Conservation (phyloP, 257 asterid species). For the Cynanchum wilfordii region DNA sequence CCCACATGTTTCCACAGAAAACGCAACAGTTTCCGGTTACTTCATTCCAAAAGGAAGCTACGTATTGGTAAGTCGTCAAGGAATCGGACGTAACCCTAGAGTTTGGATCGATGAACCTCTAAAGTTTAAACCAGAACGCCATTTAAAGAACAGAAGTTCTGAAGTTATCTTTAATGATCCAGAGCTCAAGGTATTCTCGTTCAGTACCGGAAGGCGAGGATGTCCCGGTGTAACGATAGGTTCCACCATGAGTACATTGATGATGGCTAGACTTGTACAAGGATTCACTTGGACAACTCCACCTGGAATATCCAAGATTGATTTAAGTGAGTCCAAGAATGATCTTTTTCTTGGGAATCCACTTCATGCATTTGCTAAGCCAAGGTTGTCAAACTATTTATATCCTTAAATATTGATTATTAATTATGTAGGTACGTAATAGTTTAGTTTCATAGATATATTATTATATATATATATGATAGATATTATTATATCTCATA, state of each 20-base stretch:
- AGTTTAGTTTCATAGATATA: no score
- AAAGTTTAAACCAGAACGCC: conserved; percentile 11
- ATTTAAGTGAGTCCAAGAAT: not conserved
- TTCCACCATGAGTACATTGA: conserved; percentile 1
- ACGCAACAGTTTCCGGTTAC: not conserved
- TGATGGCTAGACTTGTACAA: conserved; percentile 20
- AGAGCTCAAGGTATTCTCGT: not conserved
- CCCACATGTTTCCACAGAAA: not conserved
- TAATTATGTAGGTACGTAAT: no score
- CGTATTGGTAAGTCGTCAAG: conserved; percentile 6
- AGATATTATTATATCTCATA: no score
- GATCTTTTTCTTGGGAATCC: not conserved
- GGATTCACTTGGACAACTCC: conserved; percentile 17
- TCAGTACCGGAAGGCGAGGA: not conserved
- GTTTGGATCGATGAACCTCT: conserved; percentile 13
- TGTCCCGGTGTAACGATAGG: conserved; percentile 13
- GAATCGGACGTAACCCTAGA: conserved; percentile 19
- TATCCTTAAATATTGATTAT: not conserved
- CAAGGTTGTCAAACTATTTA: not conserved
- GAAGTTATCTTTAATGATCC: conserved; percentile 11
- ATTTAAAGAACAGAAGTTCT: not conserved
- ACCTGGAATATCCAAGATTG: not conserved
- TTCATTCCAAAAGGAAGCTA: no score
- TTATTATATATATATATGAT: no score
- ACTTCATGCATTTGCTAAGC: not conserved